Evolutionary conservation across 192 early-diverging fungal species (phyloP).

Genomic region (Mortierella antarctica): DNA sequence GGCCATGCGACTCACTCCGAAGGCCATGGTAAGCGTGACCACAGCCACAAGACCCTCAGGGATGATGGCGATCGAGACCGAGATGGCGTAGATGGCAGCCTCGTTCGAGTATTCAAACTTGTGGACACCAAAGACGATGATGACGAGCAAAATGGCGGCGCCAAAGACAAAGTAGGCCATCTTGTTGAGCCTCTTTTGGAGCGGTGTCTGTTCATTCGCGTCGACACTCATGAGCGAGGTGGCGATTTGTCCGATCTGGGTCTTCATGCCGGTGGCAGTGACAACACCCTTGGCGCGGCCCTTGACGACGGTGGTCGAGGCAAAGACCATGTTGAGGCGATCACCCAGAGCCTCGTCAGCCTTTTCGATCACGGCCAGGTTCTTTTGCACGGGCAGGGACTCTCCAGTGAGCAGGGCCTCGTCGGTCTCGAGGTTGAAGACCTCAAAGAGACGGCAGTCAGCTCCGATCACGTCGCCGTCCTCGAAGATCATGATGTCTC

Average conservation of each 20-base stretch:
- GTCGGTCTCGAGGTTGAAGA: slow-evolving; percentile 91
- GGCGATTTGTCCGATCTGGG: slow-evolving; percentile 94
- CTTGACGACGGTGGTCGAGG: slow-evolving; percentile 88
- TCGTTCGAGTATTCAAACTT: slow-evolving; percentile 71
- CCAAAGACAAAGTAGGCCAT: slow-evolving; percentile 85
- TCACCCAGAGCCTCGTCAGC: slow-evolving; percentile 83
- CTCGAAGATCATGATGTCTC: slow-evolving; percentile 92
- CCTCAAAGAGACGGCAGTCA: slow-evolving; percentile 86
- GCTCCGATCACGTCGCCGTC: slow-evolving; percentile 95
- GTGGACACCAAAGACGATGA: slow-evolving; percentile 86
- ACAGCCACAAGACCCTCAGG: slow-evolving; percentile 96
- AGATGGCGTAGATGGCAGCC: slow-evolving; percentile 80
- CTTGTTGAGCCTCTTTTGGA: slow-evolving; percentile 73
- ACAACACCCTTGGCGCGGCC: slow-evolving; percentile 94
- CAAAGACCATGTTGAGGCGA: slow-evolving; percentile 91
- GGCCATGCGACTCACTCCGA: slow-evolving; percentile 90
- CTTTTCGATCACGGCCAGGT: slow-evolving; percentile 71
- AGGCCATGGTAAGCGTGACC: slow-evolving; percentile 91
- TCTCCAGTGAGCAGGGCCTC: slow-evolving; percentile 96
- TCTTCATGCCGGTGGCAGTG: slow-evolving; percentile 83
- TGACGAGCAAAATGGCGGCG: slow-evolving; percentile 75
- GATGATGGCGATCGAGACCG: slow-evolving; percentile 91
- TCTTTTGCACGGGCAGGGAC: slow-evolving; percentile 84
- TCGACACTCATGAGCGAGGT: slow-evolving; percentile 76
- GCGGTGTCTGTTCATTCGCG: slow-evolving; percentile 67